phyloP scores from a whole-genome alignment of 352 stramenopile species.

The Globisporangium recalcitrans region DNA sequence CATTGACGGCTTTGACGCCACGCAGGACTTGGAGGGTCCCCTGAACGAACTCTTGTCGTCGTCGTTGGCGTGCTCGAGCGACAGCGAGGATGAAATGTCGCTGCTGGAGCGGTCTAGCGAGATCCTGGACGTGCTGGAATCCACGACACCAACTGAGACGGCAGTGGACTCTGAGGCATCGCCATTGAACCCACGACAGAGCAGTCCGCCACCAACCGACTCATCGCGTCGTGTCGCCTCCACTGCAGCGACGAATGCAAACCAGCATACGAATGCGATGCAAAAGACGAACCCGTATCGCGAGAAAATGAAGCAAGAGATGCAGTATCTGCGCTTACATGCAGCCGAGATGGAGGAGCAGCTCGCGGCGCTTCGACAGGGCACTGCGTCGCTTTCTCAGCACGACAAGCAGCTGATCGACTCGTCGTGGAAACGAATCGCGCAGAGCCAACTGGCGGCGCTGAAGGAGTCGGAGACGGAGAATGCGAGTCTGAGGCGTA shows the following conservation, averaged over 20 bases:
- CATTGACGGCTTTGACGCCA: conserved; percentile 7
- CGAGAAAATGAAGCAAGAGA: conserved; percentile 30
- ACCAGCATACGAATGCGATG: neutral
- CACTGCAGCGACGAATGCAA: neutral
- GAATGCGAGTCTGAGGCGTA: conserved; percentile 9
- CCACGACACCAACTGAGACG: neutral
- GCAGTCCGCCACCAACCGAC: neutral
- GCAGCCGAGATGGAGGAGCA: conserved; percentile 27
- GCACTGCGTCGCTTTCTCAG: neutral
- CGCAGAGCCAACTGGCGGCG: conserved; percentile 1
- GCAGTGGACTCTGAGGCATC: neutral
- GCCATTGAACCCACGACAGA: neutral
- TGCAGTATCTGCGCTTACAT: conserved; percentile 24
- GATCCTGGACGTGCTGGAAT: neutral
- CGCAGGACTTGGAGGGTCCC: neutral
- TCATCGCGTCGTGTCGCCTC: neutral
- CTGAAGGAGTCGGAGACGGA: conserved; percentile 6
- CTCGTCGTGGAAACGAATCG: conserved; percentile 13
- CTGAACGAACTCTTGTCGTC: neutral
- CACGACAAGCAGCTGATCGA: conserved; percentile 9
- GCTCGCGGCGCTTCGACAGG: conserved; percentile 22
- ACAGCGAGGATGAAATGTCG: neutral
- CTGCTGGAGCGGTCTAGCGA: neutral
- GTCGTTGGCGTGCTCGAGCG: neutral
- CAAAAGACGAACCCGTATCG: conserved; percentile 29